Conservation (phyloP, 192 early-diverging fungal genomes). For the Physocladia obscura region DNA sequence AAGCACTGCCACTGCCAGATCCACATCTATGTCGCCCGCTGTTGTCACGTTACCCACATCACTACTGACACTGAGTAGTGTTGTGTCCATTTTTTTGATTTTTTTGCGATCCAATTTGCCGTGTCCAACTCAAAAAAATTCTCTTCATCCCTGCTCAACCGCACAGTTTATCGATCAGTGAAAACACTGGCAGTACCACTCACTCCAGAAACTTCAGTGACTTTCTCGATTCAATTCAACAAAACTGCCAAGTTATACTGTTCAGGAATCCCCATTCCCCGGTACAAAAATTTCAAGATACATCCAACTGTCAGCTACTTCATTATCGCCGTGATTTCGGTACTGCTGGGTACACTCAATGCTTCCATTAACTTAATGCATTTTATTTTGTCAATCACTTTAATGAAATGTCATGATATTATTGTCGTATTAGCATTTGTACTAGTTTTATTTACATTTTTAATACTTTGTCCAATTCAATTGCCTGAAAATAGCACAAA, state of each 20-base stretch:
- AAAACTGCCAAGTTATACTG: conserved; percentile 78
- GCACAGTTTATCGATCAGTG: conserved; percentile 62
- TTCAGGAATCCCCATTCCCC: conserved; percentile 84
- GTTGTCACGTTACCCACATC: too few relatives aligned
- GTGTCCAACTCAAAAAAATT: background rate
- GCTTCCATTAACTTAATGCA: conserved; percentile 80
- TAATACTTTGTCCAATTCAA: too few relatives aligned
- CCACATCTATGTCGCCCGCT: too few relatives aligned
- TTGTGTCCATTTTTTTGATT: too few relatives aligned
- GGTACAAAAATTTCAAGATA: conserved; percentile 90
- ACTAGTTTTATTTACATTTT: too few relatives aligned
- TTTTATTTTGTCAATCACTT: conserved; percentile 62
- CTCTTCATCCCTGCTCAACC: background rate
- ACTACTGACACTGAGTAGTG: too few relatives aligned
- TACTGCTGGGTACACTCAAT: conserved; percentile 64
- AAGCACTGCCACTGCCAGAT: background rate
- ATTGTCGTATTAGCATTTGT: too few relatives aligned
- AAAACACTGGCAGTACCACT: conserved; percentile 89
- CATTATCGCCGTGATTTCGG: conserved; percentile 67
- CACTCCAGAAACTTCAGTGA: conserved; percentile 81
- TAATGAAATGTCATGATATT: too few relatives aligned
- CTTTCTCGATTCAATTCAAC: conserved; percentile 76
- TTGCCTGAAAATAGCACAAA: too few relatives aligned
- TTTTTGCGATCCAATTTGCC: too few relatives aligned
- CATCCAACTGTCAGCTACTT: conserved; percentile 69